phyloP scores from a whole-genome alignment of 805 yeast genomes.

The Clavispora vitiphila region DNA sequence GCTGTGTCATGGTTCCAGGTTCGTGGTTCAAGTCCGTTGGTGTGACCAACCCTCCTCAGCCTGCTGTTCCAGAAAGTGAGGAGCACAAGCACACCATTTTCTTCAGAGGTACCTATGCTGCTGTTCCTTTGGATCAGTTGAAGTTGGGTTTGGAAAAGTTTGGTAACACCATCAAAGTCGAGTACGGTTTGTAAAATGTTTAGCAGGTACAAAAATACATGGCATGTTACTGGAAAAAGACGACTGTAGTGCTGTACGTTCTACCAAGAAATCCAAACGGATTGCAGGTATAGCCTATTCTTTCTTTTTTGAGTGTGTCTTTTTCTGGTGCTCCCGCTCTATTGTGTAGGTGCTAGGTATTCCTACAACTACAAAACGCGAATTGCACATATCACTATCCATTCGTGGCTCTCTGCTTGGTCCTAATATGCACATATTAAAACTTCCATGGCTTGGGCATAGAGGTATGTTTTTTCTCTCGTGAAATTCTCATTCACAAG shows the following conservation, averaged over 20 bases:
- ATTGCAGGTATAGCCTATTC: no score
- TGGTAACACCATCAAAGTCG: constrained; percentile 57
- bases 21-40: constrained; percentile 68
- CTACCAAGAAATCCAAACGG: no score
- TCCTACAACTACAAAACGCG: background rate
- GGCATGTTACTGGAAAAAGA: no score
- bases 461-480: constrained; percentile 31
- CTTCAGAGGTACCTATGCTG: constrained; percentile 87
- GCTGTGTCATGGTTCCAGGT: constrained; percentile 76
- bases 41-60: constrained; percentile 56
- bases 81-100: constrained; percentile 46
- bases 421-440: constrained; percentile 31
- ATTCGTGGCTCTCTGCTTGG: background rate
- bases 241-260: no score
- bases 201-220: no score
- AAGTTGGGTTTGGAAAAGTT: constrained; percentile 60
- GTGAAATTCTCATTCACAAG: no score
- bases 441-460: constrained; percentile 44
- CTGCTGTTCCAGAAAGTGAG: constrained; percentile 37
- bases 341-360: background rate
- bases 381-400: background rate
- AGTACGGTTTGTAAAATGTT: constrained; percentile 35
- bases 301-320: background rate
- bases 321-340: background rate
- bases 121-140: constrained; percentile 66